Evolutionary conservation across 306 rosid species (phyloP).

Genomic region (Dryas octopetala): DNA sequence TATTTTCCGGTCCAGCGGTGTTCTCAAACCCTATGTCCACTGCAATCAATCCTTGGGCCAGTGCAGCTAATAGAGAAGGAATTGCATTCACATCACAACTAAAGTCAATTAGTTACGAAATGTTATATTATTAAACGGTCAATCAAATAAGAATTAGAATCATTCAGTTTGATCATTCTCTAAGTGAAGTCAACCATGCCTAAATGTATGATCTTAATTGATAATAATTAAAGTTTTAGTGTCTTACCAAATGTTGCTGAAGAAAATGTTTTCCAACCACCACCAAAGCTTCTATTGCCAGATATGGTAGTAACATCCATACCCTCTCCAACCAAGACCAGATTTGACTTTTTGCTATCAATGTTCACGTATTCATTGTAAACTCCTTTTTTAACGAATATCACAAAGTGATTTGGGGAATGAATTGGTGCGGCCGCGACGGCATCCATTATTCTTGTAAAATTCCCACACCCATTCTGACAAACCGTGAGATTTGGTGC

Average conservation of each 20-base stretch:
- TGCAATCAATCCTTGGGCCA: constrained; percentile 13
- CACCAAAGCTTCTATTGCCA: background rate
- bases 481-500: background rate
- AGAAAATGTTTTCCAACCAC: background rate
- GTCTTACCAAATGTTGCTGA: constrained; percentile 26
- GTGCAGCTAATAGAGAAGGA: background rate
- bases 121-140: background rate
- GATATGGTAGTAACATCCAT: constrained; percentile 11
- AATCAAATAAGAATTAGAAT: background rate
- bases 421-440: constrained; percentile 1
- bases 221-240: background rate
- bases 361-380: constrained; percentile 21
- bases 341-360: background rate
- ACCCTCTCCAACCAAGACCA: constrained; percentile 24
- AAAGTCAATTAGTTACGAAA: background rate
- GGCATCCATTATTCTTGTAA: constrained; percentile 10
- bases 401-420: background rate
- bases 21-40: constrained; percentile 16
- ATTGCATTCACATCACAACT: background rate
- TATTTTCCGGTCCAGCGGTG: background rate
- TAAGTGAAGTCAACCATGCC: too few species aligned
- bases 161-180: too few species aligned
- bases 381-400: constrained; percentile 15
- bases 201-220: too few species aligned
- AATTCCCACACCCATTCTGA: constrained; percentile 5